phyloP scores from a whole-genome alignment of 768 basidiomycete species.

The Megacollybia marginata region DNA sequence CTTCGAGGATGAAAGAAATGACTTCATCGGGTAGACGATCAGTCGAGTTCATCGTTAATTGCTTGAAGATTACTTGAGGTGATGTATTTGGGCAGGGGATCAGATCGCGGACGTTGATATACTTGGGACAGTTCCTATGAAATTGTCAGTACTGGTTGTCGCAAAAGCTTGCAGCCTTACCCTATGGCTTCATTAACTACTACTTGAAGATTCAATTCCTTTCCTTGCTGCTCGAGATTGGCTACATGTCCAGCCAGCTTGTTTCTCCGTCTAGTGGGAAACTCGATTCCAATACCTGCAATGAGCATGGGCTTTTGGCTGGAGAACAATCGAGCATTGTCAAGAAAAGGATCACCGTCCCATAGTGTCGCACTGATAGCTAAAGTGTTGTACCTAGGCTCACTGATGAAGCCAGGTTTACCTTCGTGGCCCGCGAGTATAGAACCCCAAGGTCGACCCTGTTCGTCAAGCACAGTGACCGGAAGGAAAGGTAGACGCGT shows the following conservation, averaged over 20 bases:
- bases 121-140: slow-evolving; percentile 63
- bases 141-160: not conserved
- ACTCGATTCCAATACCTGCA: slow-evolving; percentile 56
- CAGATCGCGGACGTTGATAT: slow-evolving; percentile 52
- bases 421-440: slow-evolving; percentile 41
- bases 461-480: slow-evolving; percentile 43
- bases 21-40: slow-evolving; percentile 43
- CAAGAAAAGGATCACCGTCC: slow-evolving; percentile 48
- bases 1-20: slow-evolving; percentile 36
- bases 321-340: slow-evolving; percentile 21
- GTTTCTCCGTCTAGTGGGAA: slow-evolving; percentile 49
- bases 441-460: slow-evolving; percentile 52
- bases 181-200: slow-evolving; percentile 51
- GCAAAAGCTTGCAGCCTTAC: slow-evolving; percentile 24
- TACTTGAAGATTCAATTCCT: slow-evolving; percentile 28
- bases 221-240: slow-evolving; percentile 20
- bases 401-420: slow-evolving; percentile 35
- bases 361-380: slow-evolving; percentile 34
- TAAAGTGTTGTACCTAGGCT: slow-evolving; percentile 28
- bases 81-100: slow-evolving; percentile 29
- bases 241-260: slow-evolving; percentile 49
- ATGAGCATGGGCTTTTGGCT: slow-evolving; percentile 24
- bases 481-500: slow-evolving; percentile 47
- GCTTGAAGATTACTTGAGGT: slow-evolving; percentile 30
- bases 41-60: slow-evolving; percentile 20